Percentiles rank a stretch among this genome's conserved stretches.
Evolutionary conservation across 352 stramenopile genomes (phyloP).

Genomic region (Pythium periplocum): DNA sequence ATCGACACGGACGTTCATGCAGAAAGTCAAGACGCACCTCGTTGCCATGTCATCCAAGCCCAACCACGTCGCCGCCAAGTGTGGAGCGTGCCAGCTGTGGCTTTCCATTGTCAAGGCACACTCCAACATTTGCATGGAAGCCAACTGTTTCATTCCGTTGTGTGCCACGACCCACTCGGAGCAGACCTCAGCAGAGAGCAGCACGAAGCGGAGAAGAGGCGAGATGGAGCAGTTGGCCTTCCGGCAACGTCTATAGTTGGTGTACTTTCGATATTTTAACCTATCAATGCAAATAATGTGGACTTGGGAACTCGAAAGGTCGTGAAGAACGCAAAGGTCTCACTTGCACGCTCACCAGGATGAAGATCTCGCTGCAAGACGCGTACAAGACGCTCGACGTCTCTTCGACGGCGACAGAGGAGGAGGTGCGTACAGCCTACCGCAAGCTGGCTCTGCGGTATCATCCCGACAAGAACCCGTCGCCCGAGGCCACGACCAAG

Average conservation of each 20-base stretch:
- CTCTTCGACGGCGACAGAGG: constrained; percentile 24
- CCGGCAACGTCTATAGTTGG: too few species aligned
- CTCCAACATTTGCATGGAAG: constrained; percentile 22
- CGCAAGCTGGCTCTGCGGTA: constrained; percentile 53
- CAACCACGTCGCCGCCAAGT: constrained; percentile 13
- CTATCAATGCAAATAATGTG: too few species aligned
- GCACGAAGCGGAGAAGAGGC: too few species aligned
- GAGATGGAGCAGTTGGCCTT: too few species aligned
- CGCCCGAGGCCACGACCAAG: constrained; percentile 43
- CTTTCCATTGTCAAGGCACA: constrained; percentile 18
- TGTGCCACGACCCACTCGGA: background rate
- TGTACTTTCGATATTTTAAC: too few species aligned
- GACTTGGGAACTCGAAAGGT: background rate
- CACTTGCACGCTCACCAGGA: background rate
- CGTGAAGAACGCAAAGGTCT: background rate
- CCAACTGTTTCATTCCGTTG: constrained; percentile 14
- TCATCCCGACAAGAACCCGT: constrained; percentile 69
- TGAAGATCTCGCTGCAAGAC: constrained; percentile 33
- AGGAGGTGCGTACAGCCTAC: constrained; percentile 59
- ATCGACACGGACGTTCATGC: constrained; percentile 19
- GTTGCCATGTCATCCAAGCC: constrained; percentile 16
- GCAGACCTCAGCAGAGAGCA: too few species aligned
- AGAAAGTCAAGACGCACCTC: constrained; percentile 22
- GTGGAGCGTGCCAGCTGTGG: constrained; percentile 19
- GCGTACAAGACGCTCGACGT: constrained; percentile 43